These are phyloP conservation scores for Isabelozyma pseudorhagii DNA, from an alignment of 805 yeast genomes.

Conservation along the genomic window DNA sequence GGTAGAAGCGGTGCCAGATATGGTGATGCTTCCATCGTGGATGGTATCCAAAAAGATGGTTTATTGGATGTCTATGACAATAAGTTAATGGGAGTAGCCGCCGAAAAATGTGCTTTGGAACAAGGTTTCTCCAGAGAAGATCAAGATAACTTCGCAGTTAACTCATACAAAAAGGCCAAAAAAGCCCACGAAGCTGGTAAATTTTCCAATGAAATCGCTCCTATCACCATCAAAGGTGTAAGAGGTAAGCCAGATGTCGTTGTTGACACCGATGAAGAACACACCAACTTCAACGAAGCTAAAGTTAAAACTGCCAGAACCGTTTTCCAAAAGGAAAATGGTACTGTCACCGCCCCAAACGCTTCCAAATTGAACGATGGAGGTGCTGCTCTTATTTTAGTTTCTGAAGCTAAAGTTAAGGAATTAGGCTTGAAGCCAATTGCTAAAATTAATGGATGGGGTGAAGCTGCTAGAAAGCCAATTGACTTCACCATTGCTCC, in stretches of 20 bases:
- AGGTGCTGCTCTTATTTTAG: conserved; percentile 91
- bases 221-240: conserved; percentile 82
- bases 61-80: conserved; percentile 87
- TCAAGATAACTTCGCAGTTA: conserved; percentile 86
- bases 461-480: conserved; percentile 96
- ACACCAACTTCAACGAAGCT: conserved; percentile 68
- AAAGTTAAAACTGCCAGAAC: conserved; percentile 84
- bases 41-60: conserved; percentile 92
- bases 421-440: conserved; percentile 87
- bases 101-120: conserved; percentile 92
- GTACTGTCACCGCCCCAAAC: conserved; percentile 96
- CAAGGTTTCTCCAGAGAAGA: conserved; percentile 73
- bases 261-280: conserved; percentile 81
- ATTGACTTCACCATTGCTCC: conserved; percentile 96
- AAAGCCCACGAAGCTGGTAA: conserved; percentile 78
- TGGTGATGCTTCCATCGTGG: conserved; percentile 77
- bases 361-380: conserved; percentile 97
- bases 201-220: conserved; percentile 78
- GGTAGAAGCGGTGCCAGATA: conserved; percentile 88
- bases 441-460: conserved; percentile 91
- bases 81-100: conserved; percentile 93
- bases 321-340: conserved; percentile 89
- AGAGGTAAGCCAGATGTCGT: conserved; percentile 83
- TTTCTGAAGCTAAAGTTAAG: conserved; percentile 77
- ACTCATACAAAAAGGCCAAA: conserved; percentile 83